Percentiles rank a stretch among this genome's conserved stretches.
Conservation (phyloP, 23 red algal species). For the Gracilaria vermiculophylla region DNA sequence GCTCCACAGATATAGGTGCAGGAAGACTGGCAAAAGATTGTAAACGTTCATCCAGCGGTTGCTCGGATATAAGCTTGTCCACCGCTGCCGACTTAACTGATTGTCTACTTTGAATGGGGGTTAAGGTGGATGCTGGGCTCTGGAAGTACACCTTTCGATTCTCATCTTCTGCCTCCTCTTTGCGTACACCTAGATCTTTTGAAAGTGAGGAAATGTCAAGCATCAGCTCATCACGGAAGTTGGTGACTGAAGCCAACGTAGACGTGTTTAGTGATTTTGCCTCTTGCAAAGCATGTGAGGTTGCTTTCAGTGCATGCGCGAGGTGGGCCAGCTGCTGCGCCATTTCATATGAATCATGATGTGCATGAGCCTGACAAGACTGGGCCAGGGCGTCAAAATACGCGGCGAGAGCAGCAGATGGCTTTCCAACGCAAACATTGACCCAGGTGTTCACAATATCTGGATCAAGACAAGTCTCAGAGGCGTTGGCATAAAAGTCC, state of each 20-base stretch:
- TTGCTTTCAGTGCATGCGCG: neutral
- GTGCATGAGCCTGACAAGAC: conserved; percentile 37
- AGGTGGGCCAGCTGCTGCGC: conserved; percentile 37
- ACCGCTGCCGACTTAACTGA: conserved; percentile 42
- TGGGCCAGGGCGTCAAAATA: conserved; percentile 66
- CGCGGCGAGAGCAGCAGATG: conserved; percentile 37
- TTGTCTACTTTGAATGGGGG: conserved; percentile 19
- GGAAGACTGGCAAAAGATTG: conserved; percentile 4
- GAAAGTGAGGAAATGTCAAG: neutral
- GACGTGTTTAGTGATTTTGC: conserved; percentile 30
- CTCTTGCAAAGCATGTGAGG: neutral
- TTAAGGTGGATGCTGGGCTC: neutral
- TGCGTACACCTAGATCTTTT: neutral
- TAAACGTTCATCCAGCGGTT: conserved; percentile 43
- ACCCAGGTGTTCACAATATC: conserved; percentile 23
- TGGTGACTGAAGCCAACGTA: conserved; percentile 1
- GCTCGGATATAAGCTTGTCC: neutral
- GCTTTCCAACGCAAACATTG: conserved; percentile 37
- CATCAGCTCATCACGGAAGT: conserved; percentile 19
- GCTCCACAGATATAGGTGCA: conserved; percentile 6
- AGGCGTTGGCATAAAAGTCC: conserved; percentile 43
- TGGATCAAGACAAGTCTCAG: conserved; percentile 30
- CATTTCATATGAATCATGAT: conserved; percentile 31
- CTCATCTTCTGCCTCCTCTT: conserved; percentile 55
- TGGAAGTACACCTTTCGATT: conserved; percentile 61